phyloP scores from a whole-genome alignment of 306 rosid species.

The Quercus ilex region DNA sequence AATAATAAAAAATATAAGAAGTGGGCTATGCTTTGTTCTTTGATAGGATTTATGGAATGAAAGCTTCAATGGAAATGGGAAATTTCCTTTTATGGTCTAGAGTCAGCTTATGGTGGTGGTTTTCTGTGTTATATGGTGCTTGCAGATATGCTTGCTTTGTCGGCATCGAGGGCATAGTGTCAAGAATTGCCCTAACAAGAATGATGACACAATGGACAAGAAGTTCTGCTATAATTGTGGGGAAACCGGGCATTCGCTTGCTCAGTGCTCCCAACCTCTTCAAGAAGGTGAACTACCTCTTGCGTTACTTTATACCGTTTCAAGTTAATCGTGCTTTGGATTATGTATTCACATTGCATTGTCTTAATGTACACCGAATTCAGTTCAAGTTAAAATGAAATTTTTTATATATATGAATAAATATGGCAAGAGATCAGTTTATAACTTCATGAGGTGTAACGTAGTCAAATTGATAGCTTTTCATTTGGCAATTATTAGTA shows the following conservation, averaged over 20 bases:
- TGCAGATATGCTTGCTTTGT: slow-evolving; percentile 87
- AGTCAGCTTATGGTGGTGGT: neutral
- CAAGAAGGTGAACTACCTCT: slow-evolving; percentile 49
- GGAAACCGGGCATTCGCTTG: slow-evolving; percentile 69
- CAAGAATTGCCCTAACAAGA: slow-evolving; percentile 68
- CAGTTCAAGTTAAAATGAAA: neutral
- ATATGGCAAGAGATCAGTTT: neutral
- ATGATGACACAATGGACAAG: slow-evolving; percentile 32
- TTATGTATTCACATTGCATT: neutral
- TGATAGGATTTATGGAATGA: neutral
- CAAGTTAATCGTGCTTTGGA: neutral
- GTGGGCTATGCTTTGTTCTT: neutral
- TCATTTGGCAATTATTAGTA: neutral
- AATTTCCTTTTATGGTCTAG: neutral
- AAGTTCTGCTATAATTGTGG: slow-evolving; percentile 90
- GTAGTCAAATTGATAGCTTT: neutral
- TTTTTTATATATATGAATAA: neutral
- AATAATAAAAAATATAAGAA: neutral
- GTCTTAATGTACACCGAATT: neutral
- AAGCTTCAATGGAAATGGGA: neutral
- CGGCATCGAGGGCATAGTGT: slow-evolving; percentile 81
- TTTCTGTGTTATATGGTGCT: slow-evolving; percentile 5
- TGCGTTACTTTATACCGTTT: neutral
- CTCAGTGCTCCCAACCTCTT: slow-evolving; percentile 57
- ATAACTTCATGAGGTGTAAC: neutral